A percentile compares a stretch with the other conserved stretches of the same genome.
phyloP scores from a whole-genome alignment of 768 basidiomycete genomes.

The Tricholoma terreum region DNA sequence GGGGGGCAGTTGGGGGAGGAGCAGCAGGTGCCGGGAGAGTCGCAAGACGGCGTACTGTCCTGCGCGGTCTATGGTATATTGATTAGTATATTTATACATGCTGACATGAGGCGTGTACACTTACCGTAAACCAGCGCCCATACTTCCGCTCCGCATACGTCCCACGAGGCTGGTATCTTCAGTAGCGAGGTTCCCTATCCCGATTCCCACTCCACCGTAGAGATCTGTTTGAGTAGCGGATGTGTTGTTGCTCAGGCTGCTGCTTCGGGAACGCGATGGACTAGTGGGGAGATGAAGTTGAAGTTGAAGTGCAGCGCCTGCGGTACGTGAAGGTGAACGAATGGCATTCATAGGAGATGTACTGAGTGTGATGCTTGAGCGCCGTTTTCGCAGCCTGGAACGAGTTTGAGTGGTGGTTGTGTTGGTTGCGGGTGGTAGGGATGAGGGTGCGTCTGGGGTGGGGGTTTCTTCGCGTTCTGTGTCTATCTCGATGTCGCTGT shows the following conservation, averaged over 20 bases:
- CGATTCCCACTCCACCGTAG: constrained; percentile 6
- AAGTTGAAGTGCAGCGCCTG: constrained; percentile 47
- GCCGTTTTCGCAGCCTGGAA: constrained; percentile 55
- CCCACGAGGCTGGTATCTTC: constrained; percentile 44
- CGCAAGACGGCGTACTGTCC: constrained; percentile 33
- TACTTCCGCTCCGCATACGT: constrained; percentile 57
- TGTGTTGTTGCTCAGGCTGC: constrained; percentile 34
- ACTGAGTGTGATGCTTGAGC: constrained; percentile 57
- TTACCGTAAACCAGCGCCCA: constrained; percentile 31
- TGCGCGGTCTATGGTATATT: constrained; percentile 33
- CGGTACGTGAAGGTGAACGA: constrained; percentile 53
- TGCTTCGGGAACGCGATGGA: constrained; percentile 42
- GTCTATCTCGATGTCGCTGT: constrained; percentile 35
- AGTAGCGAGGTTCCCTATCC: constrained; percentile 16
- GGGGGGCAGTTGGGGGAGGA: constrained; percentile 39
- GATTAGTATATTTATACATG: not conserved
- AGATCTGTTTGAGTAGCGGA: constrained; percentile 1
- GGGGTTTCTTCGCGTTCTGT: constrained; percentile 21
- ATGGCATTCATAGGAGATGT: constrained; percentile 55
- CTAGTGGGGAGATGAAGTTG: constrained; percentile 41
- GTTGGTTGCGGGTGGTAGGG: constrained; percentile 13
- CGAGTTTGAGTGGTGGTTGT: constrained; percentile 10
- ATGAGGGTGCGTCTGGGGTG: constrained; percentile 13
- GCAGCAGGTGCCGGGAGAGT: constrained; percentile 31
- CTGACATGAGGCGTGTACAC: not conserved